These are phyloP conservation scores for Mycena haematopus DNA, from an alignment of 768 basidiomycete genomes.

Conservation along the genomic window DNA sequence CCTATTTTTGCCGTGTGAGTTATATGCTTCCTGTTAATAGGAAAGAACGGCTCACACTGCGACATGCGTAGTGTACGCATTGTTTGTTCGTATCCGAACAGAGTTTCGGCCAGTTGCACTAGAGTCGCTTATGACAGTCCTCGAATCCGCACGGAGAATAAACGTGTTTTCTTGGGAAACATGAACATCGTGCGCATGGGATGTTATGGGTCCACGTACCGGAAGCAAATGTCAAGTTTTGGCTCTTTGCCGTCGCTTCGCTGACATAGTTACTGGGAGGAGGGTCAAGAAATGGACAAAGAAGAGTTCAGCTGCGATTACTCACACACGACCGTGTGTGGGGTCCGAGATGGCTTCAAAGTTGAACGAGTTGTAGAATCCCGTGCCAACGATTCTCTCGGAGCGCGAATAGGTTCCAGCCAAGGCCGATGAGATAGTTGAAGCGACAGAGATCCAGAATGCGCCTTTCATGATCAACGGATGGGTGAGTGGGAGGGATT, in stretches of 20 bases:
- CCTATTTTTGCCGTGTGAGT: slow-evolving; percentile 34
- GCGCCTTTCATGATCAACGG: slow-evolving; percentile 12
- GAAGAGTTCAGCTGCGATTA: slow-evolving; percentile 2
- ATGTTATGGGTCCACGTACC: slow-evolving; percentile 6
- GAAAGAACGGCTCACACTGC: slow-evolving; percentile 51
- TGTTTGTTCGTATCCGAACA: slow-evolving; percentile 58
- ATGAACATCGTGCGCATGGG: neutral
- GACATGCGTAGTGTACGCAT: slow-evolving; percentile 58
- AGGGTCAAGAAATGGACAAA: neutral
- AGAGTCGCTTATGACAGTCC: slow-evolving; percentile 47
- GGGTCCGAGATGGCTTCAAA: slow-evolving; percentile 60
- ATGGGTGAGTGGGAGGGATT: neutral
- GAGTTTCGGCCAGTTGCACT: slow-evolving; percentile 59
- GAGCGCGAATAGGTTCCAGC: slow-evolving; percentile 49
- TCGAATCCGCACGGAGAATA: slow-evolving; percentile 59
- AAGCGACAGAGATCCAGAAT: neutral
- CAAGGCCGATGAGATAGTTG: slow-evolving; percentile 27
- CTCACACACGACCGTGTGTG: slow-evolving; percentile 67
- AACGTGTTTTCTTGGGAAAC: slow-evolving; percentile 44
- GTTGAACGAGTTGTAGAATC: slow-evolving; percentile 57
- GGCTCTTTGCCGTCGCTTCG: slow-evolving; percentile 44
- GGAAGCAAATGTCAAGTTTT: slow-evolving; percentile 60
- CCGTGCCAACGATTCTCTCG: slow-evolving; percentile 49
- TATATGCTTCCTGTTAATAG: no score
- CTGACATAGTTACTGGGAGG: slow-evolving; percentile 47